Conservation (phyloP, 352 stramenopile species). For the Globisporangium polare region DNA sequence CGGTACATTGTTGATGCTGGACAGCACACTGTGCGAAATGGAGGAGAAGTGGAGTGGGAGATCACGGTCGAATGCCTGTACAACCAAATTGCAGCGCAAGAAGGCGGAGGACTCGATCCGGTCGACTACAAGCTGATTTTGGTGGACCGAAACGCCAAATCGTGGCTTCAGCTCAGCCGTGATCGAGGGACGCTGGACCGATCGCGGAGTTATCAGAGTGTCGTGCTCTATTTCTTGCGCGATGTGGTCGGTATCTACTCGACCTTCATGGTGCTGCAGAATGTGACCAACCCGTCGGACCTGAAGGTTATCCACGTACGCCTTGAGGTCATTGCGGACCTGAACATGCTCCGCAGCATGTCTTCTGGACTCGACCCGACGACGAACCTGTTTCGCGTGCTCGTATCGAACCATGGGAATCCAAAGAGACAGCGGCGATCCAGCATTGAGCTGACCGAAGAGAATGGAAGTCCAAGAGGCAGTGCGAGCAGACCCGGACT, state of each 20-base stretch:
- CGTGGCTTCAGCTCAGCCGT: constrained; percentile 79
- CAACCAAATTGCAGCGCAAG: constrained; percentile 24
- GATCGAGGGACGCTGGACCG: constrained; percentile 75
- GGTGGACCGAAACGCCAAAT: constrained; percentile 66
- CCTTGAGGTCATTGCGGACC: constrained; percentile 82
- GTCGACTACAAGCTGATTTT: constrained; percentile 78
- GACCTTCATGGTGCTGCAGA: constrained; percentile 85
- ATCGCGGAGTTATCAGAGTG: constrained; percentile 73
- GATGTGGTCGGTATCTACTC: constrained; percentile 82
- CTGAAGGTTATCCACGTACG: constrained; percentile 86
- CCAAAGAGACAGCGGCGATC: constrained; percentile 53
- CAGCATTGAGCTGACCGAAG: constrained; percentile 41
- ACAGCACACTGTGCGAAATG: constrained; percentile 84
- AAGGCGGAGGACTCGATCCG: constrained; percentile 35
- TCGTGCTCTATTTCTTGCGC: constrained; percentile 80
- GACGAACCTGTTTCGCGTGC: constrained; percentile 82
- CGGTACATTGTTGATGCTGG: constrained; percentile 86
- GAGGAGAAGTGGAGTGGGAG: constrained; percentile 86
- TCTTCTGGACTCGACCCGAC: constrained; percentile 58
- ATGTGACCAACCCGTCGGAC: constrained; percentile 74
- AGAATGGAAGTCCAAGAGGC: constrained; percentile 12
- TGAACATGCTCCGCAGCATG: constrained; percentile 83
- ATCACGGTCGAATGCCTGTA: constrained; percentile 85
- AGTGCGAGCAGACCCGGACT: constrained; percentile 22
- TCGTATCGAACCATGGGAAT: constrained; percentile 73